Conservation (phyloP, 495 filamentous ascomycete species). For the Talaromyces trachyspermus region DNA sequence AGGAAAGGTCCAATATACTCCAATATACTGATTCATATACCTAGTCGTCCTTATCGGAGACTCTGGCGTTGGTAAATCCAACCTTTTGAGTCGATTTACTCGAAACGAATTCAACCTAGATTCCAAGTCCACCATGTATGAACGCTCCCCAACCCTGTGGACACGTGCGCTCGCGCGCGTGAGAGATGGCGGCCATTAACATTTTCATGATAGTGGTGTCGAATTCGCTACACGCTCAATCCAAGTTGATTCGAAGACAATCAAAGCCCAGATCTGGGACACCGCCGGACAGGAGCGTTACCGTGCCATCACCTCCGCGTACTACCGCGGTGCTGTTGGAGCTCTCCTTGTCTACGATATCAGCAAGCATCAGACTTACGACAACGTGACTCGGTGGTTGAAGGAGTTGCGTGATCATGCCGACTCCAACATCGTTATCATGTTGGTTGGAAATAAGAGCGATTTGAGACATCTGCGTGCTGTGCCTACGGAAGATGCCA, state of each 20-base stretch:
- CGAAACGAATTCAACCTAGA: slow-evolving; percentile 99
- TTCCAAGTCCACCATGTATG: slow-evolving; percentile 90
- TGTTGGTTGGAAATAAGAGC: slow-evolving; percentile 99
- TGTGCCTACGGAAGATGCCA: slow-evolving; percentile 96
- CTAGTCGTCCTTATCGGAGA: slow-evolving; percentile 97
- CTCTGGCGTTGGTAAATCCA: slow-evolving; percentile 99
- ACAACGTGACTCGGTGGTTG: slow-evolving; percentile 98
- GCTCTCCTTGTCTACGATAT: slow-evolving; percentile 99
- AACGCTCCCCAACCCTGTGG: background rate
- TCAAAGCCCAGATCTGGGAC: slow-evolving; percentile 99
- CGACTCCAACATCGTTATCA: slow-evolving; percentile 99
- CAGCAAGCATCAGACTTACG: slow-evolving; percentile 98
- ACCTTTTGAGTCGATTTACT: slow-evolving; percentile 98
- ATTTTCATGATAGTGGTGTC: no score
- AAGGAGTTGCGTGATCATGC: slow-evolving; percentile 98
- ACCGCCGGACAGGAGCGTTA: slow-evolving; percentile 98
- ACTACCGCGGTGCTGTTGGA: slow-evolving; percentile 96
- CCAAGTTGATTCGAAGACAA: slow-evolving; percentile 98
- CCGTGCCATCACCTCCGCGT: slow-evolving; percentile 96
- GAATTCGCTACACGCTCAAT: slow-evolving; percentile 98
- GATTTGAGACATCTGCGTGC: slow-evolving; percentile 98
- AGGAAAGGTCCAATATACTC: background rate
- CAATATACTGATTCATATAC: slow-evolving; percentile 12
- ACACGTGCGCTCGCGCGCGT: no score
- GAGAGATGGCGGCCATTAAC: no score